Percentiles rank a stretch among this genome's conserved stretches.
Conservation (phyloP, 768 basidiomycete species). For the Paxillus rubicundulus region DNA sequence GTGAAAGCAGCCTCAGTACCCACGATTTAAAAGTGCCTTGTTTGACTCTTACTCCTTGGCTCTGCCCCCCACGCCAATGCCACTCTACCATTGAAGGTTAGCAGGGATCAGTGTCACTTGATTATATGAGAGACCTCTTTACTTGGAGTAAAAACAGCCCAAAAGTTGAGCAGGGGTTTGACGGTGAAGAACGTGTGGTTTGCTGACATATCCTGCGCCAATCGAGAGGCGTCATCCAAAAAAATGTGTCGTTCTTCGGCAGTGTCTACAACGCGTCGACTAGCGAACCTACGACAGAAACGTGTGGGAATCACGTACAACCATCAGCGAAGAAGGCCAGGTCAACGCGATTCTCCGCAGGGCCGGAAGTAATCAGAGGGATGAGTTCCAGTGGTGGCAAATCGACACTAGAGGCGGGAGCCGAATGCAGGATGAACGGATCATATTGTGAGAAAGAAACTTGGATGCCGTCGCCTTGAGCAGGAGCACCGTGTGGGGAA, state of each 20-base stretch:
- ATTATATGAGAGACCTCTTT: slow-evolving; percentile 48
- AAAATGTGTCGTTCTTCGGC: slow-evolving; percentile 59
- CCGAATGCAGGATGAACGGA: neutral
- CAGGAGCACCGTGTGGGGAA: neutral
- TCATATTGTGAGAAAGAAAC: slow-evolving; percentile 6
- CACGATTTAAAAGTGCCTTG: neutral
- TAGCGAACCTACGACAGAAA: neutral
- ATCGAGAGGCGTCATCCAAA: slow-evolving; percentile 58
- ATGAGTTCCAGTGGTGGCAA: slow-evolving; percentile 51
- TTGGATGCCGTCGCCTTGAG: slow-evolving; percentile 3
- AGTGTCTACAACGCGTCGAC: slow-evolving; percentile 43
- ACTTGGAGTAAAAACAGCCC: slow-evolving; percentile 77
- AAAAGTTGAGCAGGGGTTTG: slow-evolving; percentile 74
- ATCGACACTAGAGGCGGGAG: slow-evolving; percentile 6
- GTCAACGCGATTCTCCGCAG: slow-evolving; percentile 64
- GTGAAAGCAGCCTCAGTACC: slow-evolving; percentile 7
- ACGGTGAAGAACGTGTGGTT: slow-evolving; percentile 80
- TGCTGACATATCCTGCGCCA: slow-evolving; percentile 65
- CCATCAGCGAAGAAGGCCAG: slow-evolving; percentile 78
- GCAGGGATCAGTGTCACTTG: slow-evolving; percentile 21
- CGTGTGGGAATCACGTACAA: slow-evolving; percentile 44
- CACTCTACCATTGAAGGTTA: slow-evolving; percentile 44
- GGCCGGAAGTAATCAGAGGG: slow-evolving; percentile 60
- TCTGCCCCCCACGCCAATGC: slow-evolving; percentile 63
- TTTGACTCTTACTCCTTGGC: slow-evolving; percentile 59